Base-by-base conservation (phyloP, 1,284 basidiomycete genomes). In the Moniliella sp. region DNA sequence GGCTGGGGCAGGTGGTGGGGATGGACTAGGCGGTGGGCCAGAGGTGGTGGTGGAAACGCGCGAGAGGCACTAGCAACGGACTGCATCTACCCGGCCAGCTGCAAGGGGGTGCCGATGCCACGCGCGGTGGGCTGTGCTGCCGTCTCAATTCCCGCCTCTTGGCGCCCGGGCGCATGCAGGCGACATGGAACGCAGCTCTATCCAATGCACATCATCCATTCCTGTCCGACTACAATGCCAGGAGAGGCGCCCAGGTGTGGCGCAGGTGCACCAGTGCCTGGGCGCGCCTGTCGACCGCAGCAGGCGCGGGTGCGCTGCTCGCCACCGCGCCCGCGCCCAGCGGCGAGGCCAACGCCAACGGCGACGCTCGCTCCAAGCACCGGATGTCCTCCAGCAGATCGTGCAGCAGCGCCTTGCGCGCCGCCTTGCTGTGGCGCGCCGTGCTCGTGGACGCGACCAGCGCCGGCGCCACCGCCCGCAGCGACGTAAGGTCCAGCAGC, bases 331-430 rank as follows among this genome's bases (percentile, higher is more conserved):
- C 21, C 7, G 21, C 21, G 21, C 7, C 21, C 7, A 23, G n/a
- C 21, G 7, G 21, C n/a, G 21, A n/a, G 21, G 8, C 21, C 8
- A 7, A 7, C 7, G 21, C 21, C 21, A n/a, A 7, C 21, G 21
- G 8, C 21, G 7, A n/a, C n/a, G n/a, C 7, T 7, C 21, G 72
- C 61, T 88, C 83, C 31, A 94, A 61, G 58, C 84, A 76, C 10
- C 67, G 65, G 1, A 94, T 69, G 55, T 97, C 88, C 35, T 79
- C 74, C 44, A 91, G 61, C 61, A 91, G 84, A 1, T 74, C 75
- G 36, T 74, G 68, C 11, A 71, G 68, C n/a, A 76, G 57, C 12
- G 70, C 64, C 14, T 52, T 46, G 8, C 53, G 51, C 4, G 40
- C 28, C 4, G 41, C 45, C n/a, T 42, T 47, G 19, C 39, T 40